Evolutionary conservation across 202 grass and related monocot genomes (phyloP), one percentile per base, ranked within the genome.

Genomic region (Carex sylvatica): DNA sequence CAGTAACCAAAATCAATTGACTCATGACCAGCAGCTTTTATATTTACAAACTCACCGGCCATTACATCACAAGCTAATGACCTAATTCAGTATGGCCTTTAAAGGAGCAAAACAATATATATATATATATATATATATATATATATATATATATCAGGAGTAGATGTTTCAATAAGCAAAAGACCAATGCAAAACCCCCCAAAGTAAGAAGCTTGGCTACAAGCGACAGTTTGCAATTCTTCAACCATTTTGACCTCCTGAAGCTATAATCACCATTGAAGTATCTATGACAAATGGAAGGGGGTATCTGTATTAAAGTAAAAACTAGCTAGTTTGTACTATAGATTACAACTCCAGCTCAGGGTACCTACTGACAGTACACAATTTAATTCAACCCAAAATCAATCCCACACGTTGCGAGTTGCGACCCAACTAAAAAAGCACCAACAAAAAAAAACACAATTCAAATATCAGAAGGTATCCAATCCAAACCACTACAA

Each of bases 11-110:
- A 78, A 55, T 55, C 13, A 56, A 63, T 26, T 46, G 40, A 46
- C 67, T 66, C 46, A 68, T 67, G 40, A 51, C 63, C 46, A 82
- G 44, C 62, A 69, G 62, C 79, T 69, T 40, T 82, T 65, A 55
- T 82, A 82, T 82, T 55, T 82, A 82, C 80, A 82, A 68, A 67
- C 13, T 51, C 16, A 81, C 61, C 26, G 14, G 80, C 24, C 74
- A 51, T 67, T 30, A 81, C 62, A 81, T 49, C 61, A 67, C 36
- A 81, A 81, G 35, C 8, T 47, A 61, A 63, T 81, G 35, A 11
- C 62, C 62, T 81, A 31, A 52, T 51, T 65, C 20, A 64, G 46
- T 82, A 68, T 53, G 61, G 44, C 20, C 46, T 82, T 63, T 49
- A 36, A 82, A 2, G 36, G 40, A 63, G 23, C 79, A 82, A 54